Conservation (phyloP, 768 basidiomycete genomes). For the Dentipellis sp. region DNA sequence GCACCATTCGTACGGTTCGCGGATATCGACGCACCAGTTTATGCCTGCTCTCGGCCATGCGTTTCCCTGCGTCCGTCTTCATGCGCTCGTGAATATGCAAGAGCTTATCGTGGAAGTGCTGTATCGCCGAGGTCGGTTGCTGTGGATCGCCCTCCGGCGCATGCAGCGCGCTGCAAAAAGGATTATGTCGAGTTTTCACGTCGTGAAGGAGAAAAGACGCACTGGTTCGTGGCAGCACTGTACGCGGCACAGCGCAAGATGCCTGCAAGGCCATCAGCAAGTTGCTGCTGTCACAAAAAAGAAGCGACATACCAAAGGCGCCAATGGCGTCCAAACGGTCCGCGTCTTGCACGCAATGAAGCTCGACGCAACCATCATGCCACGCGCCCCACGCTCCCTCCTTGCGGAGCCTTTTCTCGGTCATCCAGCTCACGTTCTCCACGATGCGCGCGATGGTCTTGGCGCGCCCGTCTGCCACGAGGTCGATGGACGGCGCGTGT, state of each 20-base stretch:
- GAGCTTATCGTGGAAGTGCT: slow-evolving; percentile 84
- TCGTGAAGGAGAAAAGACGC: slow-evolving; percentile 5
- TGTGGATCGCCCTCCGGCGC: slow-evolving; percentile 38
- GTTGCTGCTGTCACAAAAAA: not conserved
- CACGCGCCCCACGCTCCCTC: slow-evolving; percentile 49
- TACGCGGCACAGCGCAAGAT: slow-evolving; percentile 42
- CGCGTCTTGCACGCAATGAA: slow-evolving; percentile 60
- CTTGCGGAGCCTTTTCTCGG: slow-evolving; percentile 60
- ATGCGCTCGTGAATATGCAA: slow-evolving; percentile 63
- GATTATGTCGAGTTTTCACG: not conserved
- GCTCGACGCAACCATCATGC: slow-evolving; percentile 64
- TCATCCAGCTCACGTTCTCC: slow-evolving; percentile 79
- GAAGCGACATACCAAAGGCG: slow-evolving; percentile 30
- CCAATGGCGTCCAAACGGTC: slow-evolving; percentile 47
- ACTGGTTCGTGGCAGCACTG: slow-evolving; percentile 28
- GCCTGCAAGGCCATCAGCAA: slow-evolving; percentile 16
- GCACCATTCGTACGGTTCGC: not conserved
- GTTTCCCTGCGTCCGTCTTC: slow-evolving; percentile 67
- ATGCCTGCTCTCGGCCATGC: slow-evolving; percentile 64
- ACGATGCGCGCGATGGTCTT: slow-evolving; percentile 49
- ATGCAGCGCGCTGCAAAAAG: slow-evolving; percentile 29
- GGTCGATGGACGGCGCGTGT: slow-evolving; percentile 22
- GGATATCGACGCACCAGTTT: slow-evolving; percentile 37
- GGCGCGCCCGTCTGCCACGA: slow-evolving; percentile 54
- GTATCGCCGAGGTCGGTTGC: slow-evolving; percentile 45